Base-by-base conservation (phyloP, 1,284 basidiomycete species). In the Heimioporus punctisporus region DNA sequence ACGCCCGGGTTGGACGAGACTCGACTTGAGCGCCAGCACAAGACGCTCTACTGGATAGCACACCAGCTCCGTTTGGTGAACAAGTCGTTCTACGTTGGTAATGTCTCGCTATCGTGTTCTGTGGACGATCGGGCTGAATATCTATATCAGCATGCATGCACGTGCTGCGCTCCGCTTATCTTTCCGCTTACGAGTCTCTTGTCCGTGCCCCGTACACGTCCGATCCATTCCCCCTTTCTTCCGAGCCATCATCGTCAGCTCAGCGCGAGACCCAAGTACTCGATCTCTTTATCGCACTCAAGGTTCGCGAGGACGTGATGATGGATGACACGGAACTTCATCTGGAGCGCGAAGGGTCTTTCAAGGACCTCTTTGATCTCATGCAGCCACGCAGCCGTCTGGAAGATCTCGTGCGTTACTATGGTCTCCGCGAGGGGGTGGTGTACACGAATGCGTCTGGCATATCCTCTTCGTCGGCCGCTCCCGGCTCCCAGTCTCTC, bases 231-330 rank as follows among this genome's bases (percentile, higher is more conserved):
- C 89, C 90, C 0, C 70, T 76, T 52, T 57, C 68, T 46, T 60
- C 56, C 54, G 52, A n/a, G n/a, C 55, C 60, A 74, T 34, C 60
- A 68, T 39, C 51, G 48, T 57, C 55, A 39, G 59, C 79, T 40
- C 86, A 88, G 63, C 82, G 89, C 54, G 90, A 92, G 65, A 90
- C 88, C 0, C 64, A 71, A 45, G 78, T 88, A n/a, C 79, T 92
- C 27, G 90, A 92, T 73, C 76, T 80, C 57, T 92, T 89, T 75
- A 85, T 92, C 53, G 81, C 83, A 9, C 80, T 92, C 61, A 90
- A 89, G 70, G 86, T 90, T 52, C 84, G 81, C 31, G 86, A 92
- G 63, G 90, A 92, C 67, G 79, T 90, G 40, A 85, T 84, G 75
- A 72, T 76, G 47, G 89, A 92, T 67, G 86, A 88, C 48, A 79